A percentile compares a stretch with the other conserved stretches of the same genome.
These are phyloP conservation scores for Cyclotella cryptica DNA, from an alignment of 108 stramenopile species.

Conservation along the genomic window DNA sequence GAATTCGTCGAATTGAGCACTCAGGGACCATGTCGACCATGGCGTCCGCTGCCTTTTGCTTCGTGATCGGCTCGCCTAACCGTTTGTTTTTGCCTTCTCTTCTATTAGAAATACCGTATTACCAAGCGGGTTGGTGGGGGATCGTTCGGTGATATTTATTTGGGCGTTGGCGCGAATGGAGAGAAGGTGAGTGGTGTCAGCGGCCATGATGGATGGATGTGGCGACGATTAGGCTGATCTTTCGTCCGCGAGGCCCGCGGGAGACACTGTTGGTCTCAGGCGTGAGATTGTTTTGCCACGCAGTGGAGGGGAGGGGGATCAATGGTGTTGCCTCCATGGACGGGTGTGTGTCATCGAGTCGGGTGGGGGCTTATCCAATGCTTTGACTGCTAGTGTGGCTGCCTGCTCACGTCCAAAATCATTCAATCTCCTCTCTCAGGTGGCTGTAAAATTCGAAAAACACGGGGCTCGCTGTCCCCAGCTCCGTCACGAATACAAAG, in stretches of 20 bases:
- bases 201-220: background rate
- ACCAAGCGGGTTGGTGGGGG: conserved; percentile 99
- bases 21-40: background rate
- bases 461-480: conserved; percentile 94
- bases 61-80: background rate
- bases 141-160: conserved; percentile 99
- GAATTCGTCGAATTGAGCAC: background rate
- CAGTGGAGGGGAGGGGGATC: no score
- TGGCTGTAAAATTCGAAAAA: conserved; percentile 95
- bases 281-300: no score
- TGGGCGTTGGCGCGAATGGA: conserved; percentile 91
- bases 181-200: conserved; percentile 64
- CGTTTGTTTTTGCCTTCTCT: background rate
- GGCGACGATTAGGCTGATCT: background rate
- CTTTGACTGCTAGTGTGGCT: no score
- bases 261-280: no score
- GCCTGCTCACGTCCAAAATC: no score
- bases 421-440: conserved; percentile 51
- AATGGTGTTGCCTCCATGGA: no score
- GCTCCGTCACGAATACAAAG: conserved; percentile 99
- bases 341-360: no score
- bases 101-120: conserved; percentile 93
- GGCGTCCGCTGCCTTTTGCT: conserved; percentile 15
- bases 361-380: no score
- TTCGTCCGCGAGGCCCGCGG: no score